These are phyloP conservation scores for Paramecium tetraurelia DNA, from an alignment of 73 alveolate species.

Conservation along the genomic window DNA sequence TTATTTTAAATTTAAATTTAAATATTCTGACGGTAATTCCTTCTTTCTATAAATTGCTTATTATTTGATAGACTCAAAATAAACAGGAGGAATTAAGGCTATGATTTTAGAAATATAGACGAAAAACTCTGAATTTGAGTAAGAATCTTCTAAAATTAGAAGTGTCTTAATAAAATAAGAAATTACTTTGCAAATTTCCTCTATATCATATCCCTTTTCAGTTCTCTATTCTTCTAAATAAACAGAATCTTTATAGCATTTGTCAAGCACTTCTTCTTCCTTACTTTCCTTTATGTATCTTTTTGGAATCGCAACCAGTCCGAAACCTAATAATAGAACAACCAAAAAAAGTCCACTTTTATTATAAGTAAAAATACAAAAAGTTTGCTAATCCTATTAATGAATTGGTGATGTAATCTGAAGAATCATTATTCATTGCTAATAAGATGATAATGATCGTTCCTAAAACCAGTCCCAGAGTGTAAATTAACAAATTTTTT, in stretches of 20 bases:
- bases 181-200: conserved; percentile 6
- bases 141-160: background rate
- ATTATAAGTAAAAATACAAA: background rate
- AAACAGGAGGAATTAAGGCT: background rate
- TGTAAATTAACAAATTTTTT: conserved; percentile 23
- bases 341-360: conserved; percentile 45
- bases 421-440: background rate
- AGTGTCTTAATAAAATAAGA: background rate
- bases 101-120: background rate
- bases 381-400: conserved; percentile 50
- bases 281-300: conserved; percentile 42
- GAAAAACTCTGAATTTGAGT: background rate
- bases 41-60: background rate
- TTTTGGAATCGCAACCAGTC: conserved; percentile 48
- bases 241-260: conserved; percentile 35
- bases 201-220: background rate
- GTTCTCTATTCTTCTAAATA: conserved; percentile 27
- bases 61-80: background rate
- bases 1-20: conserved; percentile 1
- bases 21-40: background rate
- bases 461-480: conserved; percentile 19
- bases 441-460: conserved; percentile 8
- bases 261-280: conserved; percentile 23
- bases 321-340: conserved; percentile 45
- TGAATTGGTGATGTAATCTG: background rate